Evolutionary conservation across 768 basidiomycete species (phyloP), one percentile per base, ranked within the genome.

Genomic region (Suillus tomentosus): DNA sequence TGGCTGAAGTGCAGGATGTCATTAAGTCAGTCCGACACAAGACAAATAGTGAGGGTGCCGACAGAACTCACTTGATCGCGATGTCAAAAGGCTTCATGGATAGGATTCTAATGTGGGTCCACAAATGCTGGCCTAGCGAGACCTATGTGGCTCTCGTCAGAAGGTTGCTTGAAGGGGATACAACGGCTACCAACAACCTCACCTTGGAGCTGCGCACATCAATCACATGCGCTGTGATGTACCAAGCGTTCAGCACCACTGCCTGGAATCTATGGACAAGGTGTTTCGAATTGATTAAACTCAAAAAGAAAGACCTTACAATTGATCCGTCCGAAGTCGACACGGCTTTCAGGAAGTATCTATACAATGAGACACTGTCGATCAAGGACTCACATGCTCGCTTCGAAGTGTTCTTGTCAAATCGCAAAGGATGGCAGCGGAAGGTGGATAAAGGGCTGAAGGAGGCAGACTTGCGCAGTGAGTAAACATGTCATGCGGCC

Each of bases 281-380:
- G 60, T 74, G 73, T 65, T 77, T 74, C 39, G 73, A 80, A 63
- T 62, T 73, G 3, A 64, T 73, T n/a, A 65, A 69, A 15, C 47
- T 79, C 2, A 68, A 72, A 47, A 22, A 61, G 8, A 53, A 65
- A 4, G 66, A 79, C 47, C 42, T 79, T 40, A 48, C 47, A 13
- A 66, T 61, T 1, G 27, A 69, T 65, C 11, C 2, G 2, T 27
- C 10, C 0, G 27, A 34, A 11, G 47, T 68, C 0, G 13, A 62
- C n/a, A 22, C 7, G 2, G 42, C 66, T 1, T 47, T 68, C 39
- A 22, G 9, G 9, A 68, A 67, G 22, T 67, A 48, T 10, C 63
- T 68, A 7, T 11, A 27, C 15, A 19, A 45, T 2, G 47, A 68
- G 22, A 5, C 27, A 4, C 24, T 56, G 4, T 57, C 67, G 60